Base-by-base conservation (phyloP, 768 basidiomycete genomes). In the Termitomyces sp. region DNA sequence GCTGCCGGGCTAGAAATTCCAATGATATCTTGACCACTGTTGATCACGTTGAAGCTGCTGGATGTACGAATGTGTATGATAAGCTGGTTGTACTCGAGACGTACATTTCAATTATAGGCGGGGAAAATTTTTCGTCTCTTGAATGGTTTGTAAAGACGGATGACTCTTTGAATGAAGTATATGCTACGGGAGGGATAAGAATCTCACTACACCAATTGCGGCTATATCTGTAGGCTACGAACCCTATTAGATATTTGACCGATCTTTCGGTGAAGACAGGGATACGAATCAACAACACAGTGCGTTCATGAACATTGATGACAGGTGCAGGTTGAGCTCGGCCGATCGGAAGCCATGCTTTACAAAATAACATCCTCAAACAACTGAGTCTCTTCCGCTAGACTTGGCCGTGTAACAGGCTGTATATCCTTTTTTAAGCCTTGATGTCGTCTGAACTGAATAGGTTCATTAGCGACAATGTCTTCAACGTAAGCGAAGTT, bases 381-480 rank as follows among this genome's bases (percentile, higher is more conserved):
- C 42, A 59, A 50, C 48, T 31, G 37, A 29, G 10, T 50, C 14
- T 42, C 29, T 10, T n/a, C 9, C 8, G 25, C 31, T 20, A 1
- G 11, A 1, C 4, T 29, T 32, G 32, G 3, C 34, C 42, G 20
- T 12, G 6, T 38, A 4, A 5, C 10, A 15, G 6, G 42, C 12
- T 11, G 17, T 12, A 31, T 53, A 42, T 34, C 29, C 29, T 46
- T 42, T 32, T 14, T 36, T 8, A 17, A n/a, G 15, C 17, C 31
- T 56, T 56, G 31, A 89, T 89, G 88, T 80, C 86, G 63, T 79
- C 82, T 59, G 82, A 85, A 66, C 77, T 92, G 56, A 80, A 87
- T 65, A 78, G 85, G 61, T 92, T 88, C 71, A 85, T 92, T 64
- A 89, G 86, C 74, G 91, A 92, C 76, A 91, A 91, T 73, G 83